These are phyloP conservation scores for Xylariaceae sp. DNA, from an alignment of 2,329 filamentous ascomycete genomes.

Conservation along the genomic window DNA sequence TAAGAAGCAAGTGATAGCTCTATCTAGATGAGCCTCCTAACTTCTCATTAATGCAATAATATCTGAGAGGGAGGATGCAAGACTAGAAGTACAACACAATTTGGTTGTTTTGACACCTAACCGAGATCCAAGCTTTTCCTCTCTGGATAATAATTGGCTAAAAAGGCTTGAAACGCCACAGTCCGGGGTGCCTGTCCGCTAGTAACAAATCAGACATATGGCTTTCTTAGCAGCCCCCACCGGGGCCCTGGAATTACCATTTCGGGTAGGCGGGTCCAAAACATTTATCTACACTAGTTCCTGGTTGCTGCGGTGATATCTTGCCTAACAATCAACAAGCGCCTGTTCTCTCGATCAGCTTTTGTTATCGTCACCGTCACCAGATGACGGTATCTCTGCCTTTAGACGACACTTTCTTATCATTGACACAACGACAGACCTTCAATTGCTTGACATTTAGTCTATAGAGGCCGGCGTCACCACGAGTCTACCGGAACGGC, in stretches of 20 bases:
- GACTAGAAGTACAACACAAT: too few relatives aligned
- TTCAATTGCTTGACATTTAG: conserved; percentile 4
- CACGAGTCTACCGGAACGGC: neutral
- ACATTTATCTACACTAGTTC: neutral
- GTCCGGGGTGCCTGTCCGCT: neutral
- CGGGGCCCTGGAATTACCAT: neutral
- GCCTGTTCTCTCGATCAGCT: conserved; percentile 1
- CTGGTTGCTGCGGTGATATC: conserved; percentile 22
- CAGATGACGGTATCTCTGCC: conserved; percentile 7
- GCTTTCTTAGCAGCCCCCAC: neutral
- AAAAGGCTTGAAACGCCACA: neutral
- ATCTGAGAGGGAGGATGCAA: too few relatives aligned
- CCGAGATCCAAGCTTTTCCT: too few relatives aligned
- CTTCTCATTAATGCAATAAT: too few relatives aligned
- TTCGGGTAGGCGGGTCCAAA: conserved; percentile 1
- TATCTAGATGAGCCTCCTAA: too few relatives aligned
- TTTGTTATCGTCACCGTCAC: conserved; percentile 4
- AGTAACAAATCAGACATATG: neutral
- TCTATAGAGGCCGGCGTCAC: neutral
- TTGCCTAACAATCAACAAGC: conserved; percentile 27
- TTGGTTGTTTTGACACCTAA: conserved; percentile 7
- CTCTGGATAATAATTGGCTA: conserved; percentile 9
- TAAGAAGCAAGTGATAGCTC: too few relatives aligned
- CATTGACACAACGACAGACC: neutral
- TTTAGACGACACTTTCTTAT: conserved; percentile 4